Conservation (phyloP, 2,329 filamentous ascomycete genomes). For the Ophioceras dolichostomum region DNA sequence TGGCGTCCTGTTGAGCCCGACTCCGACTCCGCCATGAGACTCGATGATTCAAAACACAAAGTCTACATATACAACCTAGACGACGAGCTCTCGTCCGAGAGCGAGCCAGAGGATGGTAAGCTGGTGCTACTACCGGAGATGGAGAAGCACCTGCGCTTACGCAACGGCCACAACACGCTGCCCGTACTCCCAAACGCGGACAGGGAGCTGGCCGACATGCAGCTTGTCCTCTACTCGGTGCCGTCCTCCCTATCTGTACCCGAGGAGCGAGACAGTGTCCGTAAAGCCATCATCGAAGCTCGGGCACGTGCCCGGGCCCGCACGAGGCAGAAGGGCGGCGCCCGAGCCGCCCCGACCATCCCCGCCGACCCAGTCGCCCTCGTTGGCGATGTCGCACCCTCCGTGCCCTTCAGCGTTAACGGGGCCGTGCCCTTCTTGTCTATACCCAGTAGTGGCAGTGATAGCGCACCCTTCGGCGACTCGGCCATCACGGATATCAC, state of each 20-base stretch:
- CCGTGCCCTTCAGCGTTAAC: no score
- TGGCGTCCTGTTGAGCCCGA: no score
- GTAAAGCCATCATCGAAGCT: conserved; percentile 74
- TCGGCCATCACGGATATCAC: no score
- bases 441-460: no score
- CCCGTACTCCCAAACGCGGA: conserved; percentile 48
- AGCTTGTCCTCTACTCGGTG: conserved; percentile 77
- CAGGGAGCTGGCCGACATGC: conserved; percentile 44
- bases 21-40: conserved; percentile 68
- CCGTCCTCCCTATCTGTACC: conserved; percentile 67
- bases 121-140: conserved; percentile 79
- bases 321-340: conserved; percentile 38
- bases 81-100: conserved; percentile 62
- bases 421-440: no score
- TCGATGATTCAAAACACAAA: conserved; percentile 78
- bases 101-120: conserved; percentile 35
- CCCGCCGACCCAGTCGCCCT: no score
- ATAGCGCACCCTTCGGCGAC: no score
- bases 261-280: conserved; percentile 62
- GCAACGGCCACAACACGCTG: conserved; percentile 52
- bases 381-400: no score
- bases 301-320: conserved; percentile 54
- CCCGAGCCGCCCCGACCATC: neutral
- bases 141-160: conserved; percentile 64
- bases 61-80: conserved; percentile 89